Conservation (phyloP, 1,284 basidiomycete genomes). For the Mycosarcoma maydis region DNA sequence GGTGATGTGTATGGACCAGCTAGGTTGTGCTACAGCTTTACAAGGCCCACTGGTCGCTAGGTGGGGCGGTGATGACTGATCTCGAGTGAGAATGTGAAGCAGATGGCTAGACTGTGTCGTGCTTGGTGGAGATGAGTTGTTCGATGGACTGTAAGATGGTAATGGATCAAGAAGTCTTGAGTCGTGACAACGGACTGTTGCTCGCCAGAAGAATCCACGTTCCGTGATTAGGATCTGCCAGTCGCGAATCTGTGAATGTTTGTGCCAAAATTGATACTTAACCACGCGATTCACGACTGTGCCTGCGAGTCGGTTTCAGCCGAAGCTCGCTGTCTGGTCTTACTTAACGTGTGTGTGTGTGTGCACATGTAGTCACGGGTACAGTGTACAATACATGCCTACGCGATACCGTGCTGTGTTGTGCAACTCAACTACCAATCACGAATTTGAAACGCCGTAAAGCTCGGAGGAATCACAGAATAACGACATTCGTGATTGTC, state of each 20-base stretch:
- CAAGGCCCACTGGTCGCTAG: slow-evolving; percentile 22
- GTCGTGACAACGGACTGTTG: too few relatives aligned
- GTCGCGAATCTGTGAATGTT: too few relatives aligned
- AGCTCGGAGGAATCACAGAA: too few relatives aligned
- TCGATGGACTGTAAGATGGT: too few relatives aligned
- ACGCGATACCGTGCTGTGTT: background rate
- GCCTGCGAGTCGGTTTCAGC: background rate
- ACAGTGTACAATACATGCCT: background rate
- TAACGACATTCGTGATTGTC: too few relatives aligned
- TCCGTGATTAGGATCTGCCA: too few relatives aligned
- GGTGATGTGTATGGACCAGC: slow-evolving; percentile 15
- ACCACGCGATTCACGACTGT: slow-evolving; percentile 7
- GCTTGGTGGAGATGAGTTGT: too few relatives aligned
- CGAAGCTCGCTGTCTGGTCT: too few relatives aligned
- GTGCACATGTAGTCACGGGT: background rate
- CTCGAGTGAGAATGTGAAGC: too few relatives aligned
- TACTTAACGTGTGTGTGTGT: background rate
- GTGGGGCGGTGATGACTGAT: background rate
- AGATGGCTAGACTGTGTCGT: too few relatives aligned
- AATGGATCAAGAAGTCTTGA: background rate
- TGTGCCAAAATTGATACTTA: slow-evolving; percentile 12
- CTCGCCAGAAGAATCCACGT: slow-evolving; percentile 1
- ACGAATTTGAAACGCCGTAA: too few relatives aligned
- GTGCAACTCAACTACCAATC: background rate
- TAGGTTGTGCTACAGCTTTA: slow-evolving; percentile 2